Evolutionary conservation across 2,329 filamentous ascomycete species (phyloP), one percentile per base, ranked within the genome.

Genomic region (Aspergillus glaucus): DNA sequence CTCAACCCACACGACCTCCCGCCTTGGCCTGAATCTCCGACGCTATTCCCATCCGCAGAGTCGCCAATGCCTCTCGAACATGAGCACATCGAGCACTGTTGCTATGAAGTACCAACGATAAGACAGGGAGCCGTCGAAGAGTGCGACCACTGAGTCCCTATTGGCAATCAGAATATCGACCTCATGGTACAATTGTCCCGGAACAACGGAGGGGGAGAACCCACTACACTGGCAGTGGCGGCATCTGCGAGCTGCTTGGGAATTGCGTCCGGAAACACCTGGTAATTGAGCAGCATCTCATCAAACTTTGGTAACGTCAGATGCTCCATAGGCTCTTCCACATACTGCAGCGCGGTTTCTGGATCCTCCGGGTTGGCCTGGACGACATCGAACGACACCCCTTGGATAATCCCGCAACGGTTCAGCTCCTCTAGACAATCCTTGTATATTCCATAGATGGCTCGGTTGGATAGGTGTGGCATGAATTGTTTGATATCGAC

Each of bases 401-500:
- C 63, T 17, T 53, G 45, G 34, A 76, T 59, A 15, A 74, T 54
- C 8, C 61, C 65, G 46, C 64, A 63, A 10, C 63, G 59, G 17
- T 70, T 64, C 17, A 77, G 62, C 45, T 76, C 69, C 50, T 76
- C 73, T 12, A 78, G 55, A 34, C 71, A 75, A n/a, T 67, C 68
- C 36, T 71, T 69, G 44, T 76, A 70, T 43, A 79, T 77, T 46
- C 74, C 70, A 55, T 78, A 78, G 14, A 71, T 67, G 3, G 69
- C 69, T 28, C 61, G 59, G 2, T 59, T 51, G 4, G 64, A 68
- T 6, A 76, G 69, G 5, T 60, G 60, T 4, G 69, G 69, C 15
- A 79, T 63, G 43, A 63, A 60, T 49, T 77, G 69, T 49, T 74
- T 72, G 49, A 77, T 67, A 51, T 76, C 73, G 19, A 76, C 69